Base-by-base conservation (phyloP, 1,139 yeast genomes). In the Debaryomyces sp. region DNA sequence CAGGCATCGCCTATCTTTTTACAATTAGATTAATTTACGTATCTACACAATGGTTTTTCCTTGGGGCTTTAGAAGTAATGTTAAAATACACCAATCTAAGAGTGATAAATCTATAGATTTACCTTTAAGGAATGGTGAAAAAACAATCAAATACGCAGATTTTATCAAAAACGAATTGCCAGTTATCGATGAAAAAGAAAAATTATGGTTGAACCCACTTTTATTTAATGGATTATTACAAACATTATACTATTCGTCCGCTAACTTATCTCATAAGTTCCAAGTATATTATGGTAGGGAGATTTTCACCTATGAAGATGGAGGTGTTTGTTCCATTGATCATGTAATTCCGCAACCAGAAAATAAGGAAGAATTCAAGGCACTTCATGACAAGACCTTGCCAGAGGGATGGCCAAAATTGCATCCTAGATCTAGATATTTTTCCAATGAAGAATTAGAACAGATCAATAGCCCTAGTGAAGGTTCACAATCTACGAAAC, bases 251-350 rank as follows among this genome's bases (percentile, higher is more conserved):
- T 77, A 87, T 45, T 77, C 85, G 5, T 71, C 77, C 37, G 81
- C 82, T 9, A 80, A 84, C 54, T 77, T 77, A 50, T 75, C 82
- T 6, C 71, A 77, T 41, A 64, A 64, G 54, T 84, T 83, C 59
- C 73, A 73, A 45, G 84, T 89, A 3, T 80, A 81, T 66, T 91
- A 89, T 58, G 97, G 96, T 2, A 80, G 97, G 59, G 85, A 91
- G 54, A 62, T 87, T 18, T 75, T 88, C 49, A 64, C 69, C 1
- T 83, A 82, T 61, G 64, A 75, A 9, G 88, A 85, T 53, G 82
- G 82, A 5, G 95, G 96, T 18, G 77, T 81, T 38, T 80, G 89
- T 51, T 84, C 96, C 9, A 81, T 87, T 18, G 97, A 91, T 67
- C 89, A 89, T 80, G 90, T 80, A 2, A 77, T 89, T 41, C 70